These are phyloP conservation scores for Trichoderma arundinaceum DNA, from an alignment of 2,329 filamentous ascomycete species.

Conservation along the genomic window DNA sequence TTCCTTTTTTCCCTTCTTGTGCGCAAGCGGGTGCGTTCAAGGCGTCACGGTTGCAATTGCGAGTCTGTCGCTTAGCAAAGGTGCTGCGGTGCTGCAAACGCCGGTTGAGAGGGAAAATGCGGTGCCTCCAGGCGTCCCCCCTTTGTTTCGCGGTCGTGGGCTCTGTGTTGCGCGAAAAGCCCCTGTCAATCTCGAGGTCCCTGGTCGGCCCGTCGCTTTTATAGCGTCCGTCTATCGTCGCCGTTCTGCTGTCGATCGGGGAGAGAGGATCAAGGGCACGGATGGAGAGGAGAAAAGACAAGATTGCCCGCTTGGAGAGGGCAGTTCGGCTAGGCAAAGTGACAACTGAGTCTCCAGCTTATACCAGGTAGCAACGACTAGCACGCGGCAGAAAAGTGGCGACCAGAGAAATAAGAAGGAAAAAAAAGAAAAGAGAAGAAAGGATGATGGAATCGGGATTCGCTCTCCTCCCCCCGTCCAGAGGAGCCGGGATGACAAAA, in stretches of 20 bases:
- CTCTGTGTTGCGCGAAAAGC: slow-evolving; percentile 13
- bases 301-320: not conserved
- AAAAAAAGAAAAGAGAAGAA: not conserved
- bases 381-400: slow-evolving; percentile 17
- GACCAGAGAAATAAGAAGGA: slow-evolving; percentile 5
- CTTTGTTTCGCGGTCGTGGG: slow-evolving; percentile 23
- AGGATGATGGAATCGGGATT: not conserved
- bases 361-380: slow-evolving; percentile 2
- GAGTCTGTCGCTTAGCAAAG: slow-evolving; percentile 14
- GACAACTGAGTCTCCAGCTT: not conserved
- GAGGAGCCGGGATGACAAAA: slow-evolving; percentile 17
- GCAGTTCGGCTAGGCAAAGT: not conserved
- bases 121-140: slow-evolving; percentile 19
- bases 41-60: slow-evolving; percentile 11
- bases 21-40: slow-evolving; percentile 4
- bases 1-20: not conserved
- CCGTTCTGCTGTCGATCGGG: slow-evolving; percentile 22
- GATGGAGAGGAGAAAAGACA: slow-evolving; percentile 8
- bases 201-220: slow-evolving; percentile 26
- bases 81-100: slow-evolving; percentile 12
- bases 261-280: slow-evolving; percentile 5
- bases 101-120: slow-evolving; percentile 7
- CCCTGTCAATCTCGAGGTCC: slow-evolving; percentile 28
- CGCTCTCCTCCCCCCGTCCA: slow-evolving; percentile 7
- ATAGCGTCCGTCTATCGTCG: slow-evolving; percentile 27